phyloP scores from a whole-genome alignment of 2,329 filamentous ascomycete species.

The Arthrobotrys iridis region DNA sequence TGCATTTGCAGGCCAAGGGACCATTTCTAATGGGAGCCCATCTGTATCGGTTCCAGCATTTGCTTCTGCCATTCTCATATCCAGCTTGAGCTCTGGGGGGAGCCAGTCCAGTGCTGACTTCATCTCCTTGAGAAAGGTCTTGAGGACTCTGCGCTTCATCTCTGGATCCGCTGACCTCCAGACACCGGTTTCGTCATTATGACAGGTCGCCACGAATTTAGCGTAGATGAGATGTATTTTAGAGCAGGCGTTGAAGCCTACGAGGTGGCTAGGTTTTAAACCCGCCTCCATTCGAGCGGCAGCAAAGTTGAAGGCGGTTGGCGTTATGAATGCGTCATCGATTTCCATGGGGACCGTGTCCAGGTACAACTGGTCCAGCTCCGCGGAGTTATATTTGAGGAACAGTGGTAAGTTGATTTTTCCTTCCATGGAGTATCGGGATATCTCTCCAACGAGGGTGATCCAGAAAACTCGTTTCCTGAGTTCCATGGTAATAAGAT shows the following conservation, averaged over 20 bases:
- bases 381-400: slow-evolving; percentile 46
- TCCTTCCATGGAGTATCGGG: slow-evolving; percentile 52
- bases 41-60: slow-evolving; percentile 50
- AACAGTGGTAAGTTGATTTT: slow-evolving; percentile 50
- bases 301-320: slow-evolving; percentile 42
- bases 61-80: slow-evolving; percentile 52
- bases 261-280: slow-evolving; percentile 39
- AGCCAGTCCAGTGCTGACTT: slow-evolving; percentile 49
- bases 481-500: slow-evolving; percentile 50
- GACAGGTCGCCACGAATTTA: slow-evolving; percentile 48
- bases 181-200: slow-evolving; percentile 51
- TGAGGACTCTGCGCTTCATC: slow-evolving; percentile 49
- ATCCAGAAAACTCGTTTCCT: slow-evolving; percentile 54
- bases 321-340: slow-evolving; percentile 49
- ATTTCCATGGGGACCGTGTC: slow-evolving; percentile 46
- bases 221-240: slow-evolving; percentile 53
- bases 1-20: slow-evolving; percentile 48
- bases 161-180: slow-evolving; percentile 51
- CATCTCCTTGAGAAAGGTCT: slow-evolving; percentile 51
- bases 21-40: slow-evolving; percentile 49
- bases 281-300: slow-evolving; percentile 34
- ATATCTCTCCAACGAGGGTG: slow-evolving; percentile 53
- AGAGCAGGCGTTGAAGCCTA: slow-evolving; percentile 53
- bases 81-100: slow-evolving; percentile 43
- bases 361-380: slow-evolving; percentile 44